phyloP scores from a whole-genome alignment of 2,329 filamentous ascomycete genomes.

The Botrytis medusae region DNA sequence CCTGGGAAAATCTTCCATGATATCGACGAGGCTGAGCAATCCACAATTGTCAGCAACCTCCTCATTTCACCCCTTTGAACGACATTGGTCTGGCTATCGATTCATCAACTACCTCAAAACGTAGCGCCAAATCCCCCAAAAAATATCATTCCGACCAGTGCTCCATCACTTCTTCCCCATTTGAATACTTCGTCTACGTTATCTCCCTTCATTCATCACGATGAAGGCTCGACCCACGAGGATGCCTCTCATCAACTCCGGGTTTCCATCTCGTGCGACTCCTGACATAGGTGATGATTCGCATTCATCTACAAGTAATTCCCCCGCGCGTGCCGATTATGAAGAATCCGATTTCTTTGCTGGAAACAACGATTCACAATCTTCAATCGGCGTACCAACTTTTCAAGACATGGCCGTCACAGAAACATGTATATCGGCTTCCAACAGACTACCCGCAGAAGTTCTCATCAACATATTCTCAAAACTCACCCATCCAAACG shows the following conservation, averaged over 20 bases:
- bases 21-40: constrained; percentile 20
- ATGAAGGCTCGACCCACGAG: constrained; percentile 35
- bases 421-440: constrained; percentile 70
- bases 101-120: neutral
- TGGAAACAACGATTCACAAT: constrained; percentile 86
- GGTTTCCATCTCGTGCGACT: constrained; percentile 32
- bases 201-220: constrained; percentile 13
- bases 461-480: constrained; percentile 91
- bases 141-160: neutral
- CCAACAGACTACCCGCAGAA: constrained; percentile 86
- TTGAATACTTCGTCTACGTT: neutral
- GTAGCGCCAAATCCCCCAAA: neutral
- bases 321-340: constrained; percentile 73
- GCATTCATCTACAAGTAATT: constrained; percentile 61
- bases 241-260: constrained; percentile 33
- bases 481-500: constrained; percentile 71
- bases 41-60: constrained; percentile 16
- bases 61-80: constrained; percentile 14
- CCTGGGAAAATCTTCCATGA: constrained; percentile 7
- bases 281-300: constrained; percentile 39
- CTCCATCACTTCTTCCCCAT: neutral
- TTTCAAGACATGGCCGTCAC: constrained; percentile 71
- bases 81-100: neutral
- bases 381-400: constrained; percentile 79
- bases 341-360: constrained; percentile 94